Percentiles rank a stretch among this genome's conserved stretches.
phyloP scores from a whole-genome alignment of 331 rosid genomes.

The Malus hybrid region DNA sequence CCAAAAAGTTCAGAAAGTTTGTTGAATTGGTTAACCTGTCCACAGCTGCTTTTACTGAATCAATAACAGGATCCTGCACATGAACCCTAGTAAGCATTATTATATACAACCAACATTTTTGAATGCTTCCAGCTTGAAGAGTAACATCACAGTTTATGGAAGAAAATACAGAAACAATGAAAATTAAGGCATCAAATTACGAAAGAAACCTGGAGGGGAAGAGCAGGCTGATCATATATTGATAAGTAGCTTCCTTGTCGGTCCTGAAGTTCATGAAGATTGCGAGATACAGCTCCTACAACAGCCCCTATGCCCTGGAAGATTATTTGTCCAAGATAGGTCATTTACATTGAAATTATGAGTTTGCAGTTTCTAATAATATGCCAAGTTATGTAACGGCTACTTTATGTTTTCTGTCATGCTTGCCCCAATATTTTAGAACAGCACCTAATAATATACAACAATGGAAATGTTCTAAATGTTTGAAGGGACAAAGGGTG shows the following conservation, averaged over 20 bases:
- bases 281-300: slow-evolving; percentile 93
- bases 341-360: slow-evolving; percentile 9
- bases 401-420: background rate
- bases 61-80: slow-evolving; percentile 83
- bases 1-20: slow-evolving; percentile 84
- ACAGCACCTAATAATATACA: background rate
- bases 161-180: background rate
- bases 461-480: background rate
- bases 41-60: slow-evolving; percentile 75
- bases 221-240: slow-evolving; percentile 74
- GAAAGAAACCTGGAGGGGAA: slow-evolving; percentile 71
- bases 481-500: background rate
- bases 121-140: background rate
- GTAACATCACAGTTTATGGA: background rate
- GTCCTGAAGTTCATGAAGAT: slow-evolving; percentile 92
- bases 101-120: slow-evolving; percentile 4
- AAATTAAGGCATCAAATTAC: background rate
- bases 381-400: background rate
- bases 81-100: slow-evolving; percentile 1
- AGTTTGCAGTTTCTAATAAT: background rate
- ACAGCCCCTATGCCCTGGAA: slow-evolving; percentile 86
- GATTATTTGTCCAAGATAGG: slow-evolving; percentile 15
- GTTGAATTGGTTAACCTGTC: slow-evolving; percentile 79
- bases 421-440: background rate
- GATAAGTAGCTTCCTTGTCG: slow-evolving; percentile 90